Evolutionary conservation across 495 filamentous ascomycete genomes (phyloP), one percentile per base, ranked within the genome.

Genomic region (Oidiodendron maius): DNA sequence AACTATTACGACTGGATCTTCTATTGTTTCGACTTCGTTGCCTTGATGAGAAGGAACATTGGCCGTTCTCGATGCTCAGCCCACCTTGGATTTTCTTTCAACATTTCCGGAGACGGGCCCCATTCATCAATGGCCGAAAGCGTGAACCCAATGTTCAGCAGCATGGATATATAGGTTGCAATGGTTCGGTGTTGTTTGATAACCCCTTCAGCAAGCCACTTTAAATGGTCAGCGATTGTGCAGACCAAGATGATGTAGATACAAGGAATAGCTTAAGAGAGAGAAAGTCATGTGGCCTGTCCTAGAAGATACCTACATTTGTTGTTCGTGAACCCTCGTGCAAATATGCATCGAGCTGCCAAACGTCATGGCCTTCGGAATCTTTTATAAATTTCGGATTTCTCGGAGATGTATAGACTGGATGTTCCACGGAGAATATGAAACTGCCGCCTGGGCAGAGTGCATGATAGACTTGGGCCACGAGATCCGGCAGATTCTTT

Each of bases 391-490:
- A 52, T 12, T 40, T 42, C 8, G 55, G 60, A 11, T 45, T 55
- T 0, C 53, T 51, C 23, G 68, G 66, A 10, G 66, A 64, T 40
- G 66, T 65, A 36, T 57, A 64, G 35, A 68, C 60, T 8, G 65
- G 65, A 42, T 71, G 68, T 42, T 68, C 65, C 13, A 68, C 48
- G 0, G 62, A 64, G 40, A 65, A 69, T 15, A 64, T 59, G 6
- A 69, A 54, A 2, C 41, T 49, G 3, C 60, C 67, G 16, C 35
- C 35, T 15, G 35, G 35, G 5, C 18, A 15, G 35, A 37, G 35
- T 37, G 5, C 18, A 15, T 37, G 13, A 17, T 6, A 37, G 13
- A n/a, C n/a, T 37, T 37, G 35, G 18, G 35, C 4, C 3, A 37
- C n/a, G 4, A 37, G 35, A 13, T 13, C 4, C 13, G 35, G n/a